phyloP scores from a whole-genome alignment of 768 basidiomycete genomes.

The Suillus variegatus region DNA sequence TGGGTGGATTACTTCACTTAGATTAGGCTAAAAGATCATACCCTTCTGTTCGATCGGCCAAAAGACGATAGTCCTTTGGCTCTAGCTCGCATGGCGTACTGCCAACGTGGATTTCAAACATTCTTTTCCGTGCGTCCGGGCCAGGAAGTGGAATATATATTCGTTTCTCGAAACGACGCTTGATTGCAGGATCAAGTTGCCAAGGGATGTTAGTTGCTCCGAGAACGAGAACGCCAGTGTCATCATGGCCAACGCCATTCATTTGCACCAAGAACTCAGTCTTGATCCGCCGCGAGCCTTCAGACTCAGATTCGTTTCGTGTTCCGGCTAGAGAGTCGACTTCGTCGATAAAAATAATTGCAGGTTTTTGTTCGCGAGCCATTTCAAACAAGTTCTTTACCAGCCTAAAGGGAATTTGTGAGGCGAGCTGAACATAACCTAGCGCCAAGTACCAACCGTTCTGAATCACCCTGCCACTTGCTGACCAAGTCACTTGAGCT shows the following conservation, averaged over 20 bases:
- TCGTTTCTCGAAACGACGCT: slow-evolving; percentile 97
- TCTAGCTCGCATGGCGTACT: slow-evolving; percentile 85
- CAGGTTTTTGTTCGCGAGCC: slow-evolving; percentile 93
- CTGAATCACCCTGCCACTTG: slow-evolving; percentile 99
- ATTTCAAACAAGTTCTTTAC: slow-evolving; percentile 97
- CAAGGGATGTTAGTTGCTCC: slow-evolving; percentile 99
- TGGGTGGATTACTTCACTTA: background rate
- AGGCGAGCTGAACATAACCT: background rate
- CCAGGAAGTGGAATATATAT: slow-evolving; percentile 98
- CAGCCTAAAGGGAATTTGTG: slow-evolving; percentile 49
- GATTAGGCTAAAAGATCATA: slow-evolving; percentile 25
- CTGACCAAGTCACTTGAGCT: slow-evolving; percentile 94
- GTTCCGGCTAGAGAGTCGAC: slow-evolving; percentile 96
- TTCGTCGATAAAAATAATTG: slow-evolving; percentile 99
- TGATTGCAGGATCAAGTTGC: slow-evolving; percentile 97
- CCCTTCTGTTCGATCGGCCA: slow-evolving; percentile 90
- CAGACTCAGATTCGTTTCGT: slow-evolving; percentile 95
- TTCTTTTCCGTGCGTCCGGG: slow-evolving; percentile 84
- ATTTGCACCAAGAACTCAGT: slow-evolving; percentile 98
- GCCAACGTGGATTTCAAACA: slow-evolving; percentile 98
- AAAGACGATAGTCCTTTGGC: slow-evolving; percentile 71
- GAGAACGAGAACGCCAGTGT: slow-evolving; percentile 92
- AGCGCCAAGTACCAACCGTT: slow-evolving; percentile 59
- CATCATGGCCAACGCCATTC: slow-evolving; percentile 98
- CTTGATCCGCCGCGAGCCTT: slow-evolving; percentile 96